Percentiles rank a stretch among this genome's conserved stretches.
phyloP scores from a whole-genome alignment of 768 basidiomycete genomes.

The Psilocybe tampanensis region DNA sequence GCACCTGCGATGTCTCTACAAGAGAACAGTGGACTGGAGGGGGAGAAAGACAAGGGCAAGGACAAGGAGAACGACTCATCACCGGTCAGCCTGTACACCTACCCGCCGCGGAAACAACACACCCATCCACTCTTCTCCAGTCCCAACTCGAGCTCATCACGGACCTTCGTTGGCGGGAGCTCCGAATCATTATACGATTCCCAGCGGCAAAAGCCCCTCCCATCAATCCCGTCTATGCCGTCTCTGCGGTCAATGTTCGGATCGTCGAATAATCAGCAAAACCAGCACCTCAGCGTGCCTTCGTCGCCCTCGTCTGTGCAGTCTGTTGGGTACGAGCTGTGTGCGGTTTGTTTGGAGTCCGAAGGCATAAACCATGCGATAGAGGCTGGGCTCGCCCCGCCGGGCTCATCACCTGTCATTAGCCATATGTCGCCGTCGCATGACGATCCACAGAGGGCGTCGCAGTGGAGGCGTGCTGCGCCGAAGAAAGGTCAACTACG shows the following conservation, averaged over 20 bases:
- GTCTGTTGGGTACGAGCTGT: constrained; percentile 77
- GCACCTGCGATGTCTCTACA: constrained; percentile 36
- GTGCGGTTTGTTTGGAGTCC: constrained; percentile 74
- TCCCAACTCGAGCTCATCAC: constrained; percentile 36
- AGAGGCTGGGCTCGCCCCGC: constrained; percentile 49
- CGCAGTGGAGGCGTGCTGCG: constrained; percentile 66
- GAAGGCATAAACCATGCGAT: constrained; percentile 81
- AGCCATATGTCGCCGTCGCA: constrained; percentile 50
- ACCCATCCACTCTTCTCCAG: constrained; percentile 26
- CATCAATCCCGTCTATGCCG: constrained; percentile 28
- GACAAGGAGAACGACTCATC: constrained; percentile 47
- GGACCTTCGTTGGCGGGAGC: constrained; percentile 35
- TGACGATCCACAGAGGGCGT: constrained; percentile 53
- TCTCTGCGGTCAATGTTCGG: constrained; percentile 34
- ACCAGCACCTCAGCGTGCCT: constrained; percentile 15
- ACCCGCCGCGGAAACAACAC: constrained; percentile 28
- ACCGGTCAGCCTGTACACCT: constrained; percentile 34
- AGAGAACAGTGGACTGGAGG: constrained; percentile 26
- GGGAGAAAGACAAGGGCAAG: constrained; percentile 61
- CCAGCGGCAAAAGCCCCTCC: constrained; percentile 45
- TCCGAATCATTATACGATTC: constrained; percentile 27
- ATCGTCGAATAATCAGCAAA: constrained; percentile 10
- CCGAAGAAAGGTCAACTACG: constrained; percentile 79
- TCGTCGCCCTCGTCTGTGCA: constrained; percentile 21
- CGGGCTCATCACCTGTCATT: constrained; percentile 47